These are phyloP conservation scores for Lactifluus pinguis DNA, from an alignment of 768 basidiomycete species.

Conservation along the genomic window DNA sequence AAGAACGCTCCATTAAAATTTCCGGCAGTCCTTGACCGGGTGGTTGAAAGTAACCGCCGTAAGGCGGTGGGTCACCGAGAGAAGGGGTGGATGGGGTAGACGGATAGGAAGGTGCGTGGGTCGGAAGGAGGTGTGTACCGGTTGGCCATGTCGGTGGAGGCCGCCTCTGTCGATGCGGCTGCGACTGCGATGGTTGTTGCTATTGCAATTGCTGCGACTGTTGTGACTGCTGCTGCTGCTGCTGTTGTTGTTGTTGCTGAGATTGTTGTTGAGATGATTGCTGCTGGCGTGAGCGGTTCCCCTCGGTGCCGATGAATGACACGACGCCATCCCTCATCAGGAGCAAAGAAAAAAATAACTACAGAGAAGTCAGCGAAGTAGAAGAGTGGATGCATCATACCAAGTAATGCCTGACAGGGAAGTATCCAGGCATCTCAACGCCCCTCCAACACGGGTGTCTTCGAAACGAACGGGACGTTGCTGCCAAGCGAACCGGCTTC, in stretches of 20 bases:
- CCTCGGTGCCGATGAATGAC: too few relatives aligned
- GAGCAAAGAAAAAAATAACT: too few relatives aligned
- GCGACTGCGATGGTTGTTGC: neutral
- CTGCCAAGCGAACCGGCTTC: too few relatives aligned
- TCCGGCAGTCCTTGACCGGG: slow-evolving; percentile 20
- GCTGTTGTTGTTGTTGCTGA: neutral
- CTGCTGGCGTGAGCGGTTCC: too few relatives aligned
- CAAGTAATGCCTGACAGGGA: too few relatives aligned
- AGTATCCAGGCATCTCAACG: too few relatives aligned
- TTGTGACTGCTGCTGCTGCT: slow-evolving; percentile 11
- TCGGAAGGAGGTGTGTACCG: slow-evolving; percentile 20
- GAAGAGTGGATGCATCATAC: too few relatives aligned
- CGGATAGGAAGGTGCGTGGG: slow-evolving; percentile 16
- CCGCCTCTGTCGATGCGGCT: slow-evolving; percentile 22
- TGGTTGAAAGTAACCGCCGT: slow-evolving; percentile 18
- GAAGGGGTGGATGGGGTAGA: slow-evolving; percentile 15
- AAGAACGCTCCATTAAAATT: slow-evolving; percentile 26
- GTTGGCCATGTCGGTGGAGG: slow-evolving; percentile 22
- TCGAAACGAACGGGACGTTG: too few relatives aligned
- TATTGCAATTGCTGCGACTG: slow-evolving; percentile 22
- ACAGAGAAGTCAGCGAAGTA: too few relatives aligned
- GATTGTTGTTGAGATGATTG: slow-evolving; percentile 23
- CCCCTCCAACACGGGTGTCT: too few relatives aligned
- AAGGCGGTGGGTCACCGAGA: slow-evolving; percentile 20
- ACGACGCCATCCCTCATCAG: too few relatives aligned